These are phyloP conservation scores for Sphagnum contortum DNA, from an alignment of 225 moss, liverwort and hornwort genomes.

Conservation along the genomic window DNA sequence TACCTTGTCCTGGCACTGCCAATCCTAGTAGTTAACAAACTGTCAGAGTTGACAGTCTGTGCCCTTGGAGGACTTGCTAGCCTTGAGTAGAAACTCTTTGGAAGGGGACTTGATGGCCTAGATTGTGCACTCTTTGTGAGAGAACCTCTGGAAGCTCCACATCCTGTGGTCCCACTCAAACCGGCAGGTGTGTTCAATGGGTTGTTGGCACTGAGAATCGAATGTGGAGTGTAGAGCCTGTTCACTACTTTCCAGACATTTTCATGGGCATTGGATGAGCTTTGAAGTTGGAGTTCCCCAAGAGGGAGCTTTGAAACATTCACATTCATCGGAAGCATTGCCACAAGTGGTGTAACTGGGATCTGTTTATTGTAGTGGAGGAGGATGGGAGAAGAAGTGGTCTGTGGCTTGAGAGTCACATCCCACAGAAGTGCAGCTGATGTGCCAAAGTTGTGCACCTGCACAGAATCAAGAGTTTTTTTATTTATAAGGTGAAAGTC, in stretches of 20 bases:
- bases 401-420: not conserved
- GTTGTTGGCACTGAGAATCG: conserved; percentile 7
- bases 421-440: conserved; percentile 11
- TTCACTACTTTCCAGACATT: conserved; percentile 16
- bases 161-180: not conserved
- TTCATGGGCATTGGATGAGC: conserved; percentile 5
- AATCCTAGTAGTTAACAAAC: conserved; percentile 5
- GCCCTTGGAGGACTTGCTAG: not conserved
- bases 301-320: conserved; percentile 14
- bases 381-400: conserved; percentile 7
- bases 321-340: conserved; percentile 9
- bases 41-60: conserved; percentile 1
- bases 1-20: conserved; percentile 10
- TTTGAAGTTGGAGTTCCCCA: conserved; percentile 14
- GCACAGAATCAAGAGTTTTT: too few species aligned
- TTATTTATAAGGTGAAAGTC: not conserved
- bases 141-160: too few species aligned
- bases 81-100: not conserved
- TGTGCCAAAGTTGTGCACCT: conserved; percentile 7
- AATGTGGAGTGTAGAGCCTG: not conserved
- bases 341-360: conserved; percentile 11
- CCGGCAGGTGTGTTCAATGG: not conserved
- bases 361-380: conserved; percentile 7
- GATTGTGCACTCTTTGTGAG: conserved; percentile 1
- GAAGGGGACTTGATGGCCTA: not conserved